Base-by-base conservation (phyloP, 176 grass and related monocot species). In the Cenchrus purpureus region DNA sequence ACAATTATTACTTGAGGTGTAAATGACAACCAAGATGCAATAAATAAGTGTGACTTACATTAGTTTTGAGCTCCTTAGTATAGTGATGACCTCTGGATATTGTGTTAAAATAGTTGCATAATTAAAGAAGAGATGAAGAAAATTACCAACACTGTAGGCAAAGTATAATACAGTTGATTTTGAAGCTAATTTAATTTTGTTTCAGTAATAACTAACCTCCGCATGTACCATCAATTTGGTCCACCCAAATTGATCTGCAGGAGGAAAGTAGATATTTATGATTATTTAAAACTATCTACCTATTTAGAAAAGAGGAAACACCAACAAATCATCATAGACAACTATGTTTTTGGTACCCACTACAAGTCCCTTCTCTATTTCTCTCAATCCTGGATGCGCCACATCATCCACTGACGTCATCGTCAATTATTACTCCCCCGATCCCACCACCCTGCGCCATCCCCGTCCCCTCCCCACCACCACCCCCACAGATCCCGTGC, bases 1-100 rank as follows among this genome's bases (percentile, higher is more conserved):
- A 14, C 37, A 72, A 13, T 5, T 72, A 72, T 72, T 72, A 72
- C 45, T 72, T 72, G 45, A 72, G 45, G 45, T 72, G 45, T 50
- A 72, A 72, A 51, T 72, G 69, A 29, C 1, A 70, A n/a, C 40
- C 20, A 8, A 70, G 16, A 72, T 29, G 69, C 69, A 51, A 51
- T 46, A 8, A 51, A 72, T 50, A 50, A 72, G 2, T 2, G 44
- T 50, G 44, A 71, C 17, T n/a, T 49, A 71, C 37, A 40, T 22
- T 49, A n/a, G 67, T 20, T 68, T 71, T 49, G 68, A 28, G 44
- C 17, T 71, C 34, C 13, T 71, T 49, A 28, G 4, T 46, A 71
- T 71, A 71, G 49, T n/a, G 20, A 13, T 48, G 68, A 49, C 49
- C 37, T 40, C 37, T 40, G 37, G 68, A 51, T 72, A 50, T 16